A percentile compares a stretch with the other conserved stretches of the same genome.
phyloP scores from a whole-genome alignment of 1,139 yeast species.

The Taphrina wiesneri region DNA sequence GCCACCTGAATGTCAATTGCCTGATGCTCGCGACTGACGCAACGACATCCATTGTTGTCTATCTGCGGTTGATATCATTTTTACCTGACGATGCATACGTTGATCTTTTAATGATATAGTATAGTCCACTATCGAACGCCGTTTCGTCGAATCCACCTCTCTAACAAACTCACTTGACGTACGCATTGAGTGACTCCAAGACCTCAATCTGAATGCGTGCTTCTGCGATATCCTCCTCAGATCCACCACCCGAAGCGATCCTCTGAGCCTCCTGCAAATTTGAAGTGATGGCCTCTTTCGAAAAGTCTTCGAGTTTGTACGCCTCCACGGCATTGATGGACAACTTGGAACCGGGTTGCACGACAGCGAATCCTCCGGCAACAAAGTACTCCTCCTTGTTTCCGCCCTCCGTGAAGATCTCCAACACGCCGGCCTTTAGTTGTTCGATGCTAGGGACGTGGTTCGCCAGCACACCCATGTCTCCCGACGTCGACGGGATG shows the following conservation, averaged over 20 bases:
- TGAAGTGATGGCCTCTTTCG: slow-evolving; percentile 73
- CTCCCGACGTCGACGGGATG: slow-evolving; percentile 94
- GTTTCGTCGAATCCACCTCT: too few relatives aligned
- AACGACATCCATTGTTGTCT: too few relatives aligned
- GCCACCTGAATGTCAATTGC: too few relatives aligned
- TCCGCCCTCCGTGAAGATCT: slow-evolving; percentile 78
- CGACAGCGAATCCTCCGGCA: slow-evolving; percentile 96
- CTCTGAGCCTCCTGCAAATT: slow-evolving; percentile 93
- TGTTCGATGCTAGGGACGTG: slow-evolving; percentile 98
- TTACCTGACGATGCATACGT: too few relatives aligned
- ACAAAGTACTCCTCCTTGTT: slow-evolving; percentile 79
- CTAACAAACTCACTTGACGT: slow-evolving; percentile 33
- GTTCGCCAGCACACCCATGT: slow-evolving; percentile 94
- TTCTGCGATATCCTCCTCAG: slow-evolving; percentile 84
- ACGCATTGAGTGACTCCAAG: slow-evolving; percentile 30
- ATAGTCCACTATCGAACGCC: too few relatives aligned
- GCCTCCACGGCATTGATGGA: slow-evolving; percentile 96
- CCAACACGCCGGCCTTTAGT: slow-evolving; percentile 93
- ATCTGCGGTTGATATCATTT: too few relatives aligned
- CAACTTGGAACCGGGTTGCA: slow-evolving; percentile 90
- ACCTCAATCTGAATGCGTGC: slow-evolving; percentile 93
- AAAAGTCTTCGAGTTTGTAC: slow-evolving; percentile 85
- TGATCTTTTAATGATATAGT: too few relatives aligned
- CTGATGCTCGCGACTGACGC: too few relatives aligned
- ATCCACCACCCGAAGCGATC: slow-evolving; percentile 77